A percentile compares a stretch with the other conserved stretches of the same genome.
Evolutionary conservation across 2,329 filamentous ascomycete genomes (phyloP).

Genomic region (Xylogone sp.): DNA sequence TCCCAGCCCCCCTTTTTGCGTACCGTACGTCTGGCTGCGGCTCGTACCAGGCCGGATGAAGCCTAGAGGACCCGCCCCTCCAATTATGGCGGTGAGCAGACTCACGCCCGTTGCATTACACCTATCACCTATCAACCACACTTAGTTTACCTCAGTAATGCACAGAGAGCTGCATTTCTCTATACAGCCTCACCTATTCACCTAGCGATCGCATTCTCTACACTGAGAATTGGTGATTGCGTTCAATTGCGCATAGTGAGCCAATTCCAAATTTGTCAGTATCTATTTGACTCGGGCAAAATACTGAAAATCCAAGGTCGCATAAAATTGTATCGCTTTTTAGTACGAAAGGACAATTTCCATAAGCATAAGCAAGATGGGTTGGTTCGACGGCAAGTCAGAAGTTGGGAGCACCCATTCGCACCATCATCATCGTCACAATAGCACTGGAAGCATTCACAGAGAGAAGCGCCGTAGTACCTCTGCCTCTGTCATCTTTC

Average conservation of each 20-base stretch:
- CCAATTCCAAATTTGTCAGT: no score
- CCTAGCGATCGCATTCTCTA: no score
- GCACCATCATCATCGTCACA: slow-evolving; percentile 11
- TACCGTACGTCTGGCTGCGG: background rate
- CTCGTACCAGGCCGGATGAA: background rate
- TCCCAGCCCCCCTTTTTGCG: background rate
- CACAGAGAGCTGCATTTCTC: background rate
- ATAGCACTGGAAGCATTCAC: slow-evolving; percentile 20
- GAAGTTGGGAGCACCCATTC: slow-evolving; percentile 20
- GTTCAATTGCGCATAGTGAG: no score
- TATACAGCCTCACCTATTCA: no score
- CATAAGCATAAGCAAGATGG: slow-evolving; percentile 29
- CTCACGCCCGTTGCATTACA: background rate
- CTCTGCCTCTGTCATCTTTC: slow-evolving; percentile 43
- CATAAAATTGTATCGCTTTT: background rate
- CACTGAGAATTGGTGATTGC: no score
- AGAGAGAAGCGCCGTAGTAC: slow-evolving; percentile 22
- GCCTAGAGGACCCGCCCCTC: background rate
- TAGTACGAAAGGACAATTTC: background rate
- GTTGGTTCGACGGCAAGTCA: slow-evolving; percentile 40
- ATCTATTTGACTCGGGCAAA: background rate
- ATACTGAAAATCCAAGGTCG: background rate
- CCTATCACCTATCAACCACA: background rate
- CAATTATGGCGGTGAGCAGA: background rate
- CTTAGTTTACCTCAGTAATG: background rate